phyloP scores from a whole-genome alignment of 257 asterid genomes.

The Penstemon davidsonii region DNA sequence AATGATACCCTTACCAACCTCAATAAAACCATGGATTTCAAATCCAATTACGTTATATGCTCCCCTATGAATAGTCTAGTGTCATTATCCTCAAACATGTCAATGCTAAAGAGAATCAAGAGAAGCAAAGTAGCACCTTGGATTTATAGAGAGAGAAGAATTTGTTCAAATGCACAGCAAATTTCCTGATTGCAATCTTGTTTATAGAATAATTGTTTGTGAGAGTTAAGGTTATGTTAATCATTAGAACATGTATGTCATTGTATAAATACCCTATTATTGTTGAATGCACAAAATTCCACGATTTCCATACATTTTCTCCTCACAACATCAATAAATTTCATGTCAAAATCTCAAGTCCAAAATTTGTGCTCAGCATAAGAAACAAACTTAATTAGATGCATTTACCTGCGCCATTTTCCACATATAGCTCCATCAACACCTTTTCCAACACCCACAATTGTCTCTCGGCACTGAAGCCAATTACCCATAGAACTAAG shows the following conservation, averaged over 20 bases:
- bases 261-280: no score
- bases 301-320: not conserved
- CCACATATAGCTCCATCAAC: slow-evolving; percentile 71
- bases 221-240: no score
- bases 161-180: not conserved
- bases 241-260: no score
- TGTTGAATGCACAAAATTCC: no score
- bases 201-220: no score
- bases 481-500: slow-evolving; percentile 72
- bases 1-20: not conserved
- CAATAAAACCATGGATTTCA: not conserved
- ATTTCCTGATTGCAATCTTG: not conserved
- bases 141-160: not conserved
- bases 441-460: slow-evolving; percentile 53
- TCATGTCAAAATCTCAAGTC: slow-evolving; percentile 4
- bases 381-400: slow-evolving; percentile 7
- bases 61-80: not conserved
- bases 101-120: not conserved
- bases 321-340: not conserved
- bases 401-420: slow-evolving; percentile 85
- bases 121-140: not conserved
- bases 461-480: slow-evolving; percentile 76
- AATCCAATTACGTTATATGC: not conserved
- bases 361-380: not conserved
- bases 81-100: not conserved